Evolutionary conservation across 2,329 filamentous ascomycete species (phyloP), one percentile per base, ranked within the genome.

Genomic region (Trichoderma sp.): DNA sequence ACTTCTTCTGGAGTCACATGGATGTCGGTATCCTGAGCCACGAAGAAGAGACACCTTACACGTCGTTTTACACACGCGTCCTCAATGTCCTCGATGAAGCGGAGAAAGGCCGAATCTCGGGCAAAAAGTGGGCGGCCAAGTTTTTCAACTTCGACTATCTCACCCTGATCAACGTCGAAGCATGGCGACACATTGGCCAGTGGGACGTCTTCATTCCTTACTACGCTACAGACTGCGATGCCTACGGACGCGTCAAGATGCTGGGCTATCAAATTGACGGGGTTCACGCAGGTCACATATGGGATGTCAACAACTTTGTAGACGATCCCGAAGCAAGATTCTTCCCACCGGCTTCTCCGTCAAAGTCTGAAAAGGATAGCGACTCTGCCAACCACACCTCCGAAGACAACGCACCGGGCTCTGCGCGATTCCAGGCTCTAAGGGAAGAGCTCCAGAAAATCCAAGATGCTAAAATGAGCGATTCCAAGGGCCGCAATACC

Each of bases 121-220:
- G 63, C 8, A 59, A 68, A 28, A 68, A 71, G 43, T 71, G 63
- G 69, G 69, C 39, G 2, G 50, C 43, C 62, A 71, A 71, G 6
- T 71, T 71, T n/a, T 71, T 71, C 53, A 71, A 68, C 53, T 71
- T 67, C 32, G 69, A 68, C 61, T 71, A 68, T 28, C 63, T 71
- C 9, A 59, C 69, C 2, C 30, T 71, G 8, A 53, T 59, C 34
- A 71, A 71, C 17, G 69, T 71, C 8, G 69, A 71, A 1, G 50
- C 63, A 47, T 71, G 69, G 69, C 26, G 69, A 11, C 47, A 71
- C 17, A 20, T 68, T 59, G 63, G 69, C 20, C 34, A 47, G 9
- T 71, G 69, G 69, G 69, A 71, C 36, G 50, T 71, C 7, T 71
- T 71, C 13, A 67, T 71, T 3, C 69, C 63, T 3, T 71, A 71